Percentiles rank a stretch among this genome's conserved stretches.
Conservation (phyloP, 2,329 filamentous ascomycete genomes). For the Microsporum audouinii region DNA sequence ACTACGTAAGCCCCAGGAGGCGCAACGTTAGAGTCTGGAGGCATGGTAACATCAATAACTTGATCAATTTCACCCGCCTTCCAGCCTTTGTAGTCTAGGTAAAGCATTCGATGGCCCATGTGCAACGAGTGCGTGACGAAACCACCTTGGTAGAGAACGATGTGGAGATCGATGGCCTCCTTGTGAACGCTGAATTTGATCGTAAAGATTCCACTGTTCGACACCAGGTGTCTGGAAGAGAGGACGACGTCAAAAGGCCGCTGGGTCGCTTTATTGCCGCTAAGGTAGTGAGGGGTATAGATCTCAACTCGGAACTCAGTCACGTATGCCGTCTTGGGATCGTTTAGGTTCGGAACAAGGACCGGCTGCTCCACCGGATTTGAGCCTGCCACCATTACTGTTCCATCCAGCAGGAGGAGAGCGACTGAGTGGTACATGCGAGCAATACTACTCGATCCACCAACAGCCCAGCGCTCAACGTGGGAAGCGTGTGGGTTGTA, state of each 20-base stretch:
- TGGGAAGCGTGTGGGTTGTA: constrained; percentile 45
- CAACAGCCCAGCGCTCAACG: constrained; percentile 40
- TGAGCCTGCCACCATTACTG: constrained; percentile 47
- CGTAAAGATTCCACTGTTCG: constrained; percentile 36
- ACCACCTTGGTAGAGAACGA: constrained; percentile 47
- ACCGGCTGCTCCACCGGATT: constrained; percentile 51
- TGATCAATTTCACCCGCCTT: constrained; percentile 33
- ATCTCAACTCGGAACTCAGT: constrained; percentile 53
- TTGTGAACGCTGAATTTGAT: constrained; percentile 38
- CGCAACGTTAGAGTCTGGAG: constrained; percentile 44
- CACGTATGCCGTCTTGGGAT: constrained; percentile 36
- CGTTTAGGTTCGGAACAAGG: constrained; percentile 32
- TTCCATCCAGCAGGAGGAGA: constrained; percentile 49
- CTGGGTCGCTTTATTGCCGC: constrained; percentile 38
- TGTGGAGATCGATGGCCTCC: constrained; percentile 36
- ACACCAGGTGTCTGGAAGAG: constrained; percentile 34
- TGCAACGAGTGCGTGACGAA: constrained; percentile 51
- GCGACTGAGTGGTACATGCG: constrained; percentile 52
- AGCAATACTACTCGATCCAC: constrained; percentile 33
- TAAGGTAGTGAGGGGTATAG: constrained; percentile 50
- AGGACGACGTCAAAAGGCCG: constrained; percentile 41
- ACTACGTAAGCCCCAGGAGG: constrained; percentile 51
- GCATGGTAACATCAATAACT: constrained; percentile 41
- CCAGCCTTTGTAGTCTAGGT: constrained; percentile 42
- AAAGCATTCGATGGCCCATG: constrained; percentile 50